Base-by-base conservation (phyloP, 768 basidiomycete genomes). In the Suillus ampliporus region DNA sequence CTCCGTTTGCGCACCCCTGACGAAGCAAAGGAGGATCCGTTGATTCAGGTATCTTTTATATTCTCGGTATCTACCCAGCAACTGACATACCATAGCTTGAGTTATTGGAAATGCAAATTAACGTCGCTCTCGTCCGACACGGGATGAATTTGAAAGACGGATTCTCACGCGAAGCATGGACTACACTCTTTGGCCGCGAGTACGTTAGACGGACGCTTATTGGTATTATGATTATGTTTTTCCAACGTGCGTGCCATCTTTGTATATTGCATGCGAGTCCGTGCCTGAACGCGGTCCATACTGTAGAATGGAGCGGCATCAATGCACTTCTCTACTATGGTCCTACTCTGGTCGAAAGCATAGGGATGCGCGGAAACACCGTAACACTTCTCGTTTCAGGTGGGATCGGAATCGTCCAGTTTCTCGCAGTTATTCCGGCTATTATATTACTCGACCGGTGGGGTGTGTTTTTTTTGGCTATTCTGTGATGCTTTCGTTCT, bases 241-340 rank as follows among this genome's bases (percentile, higher is more conserved):
- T 93, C 68, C 92, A 94, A 75, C 92, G 92, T 91, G 66, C 44
- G 87, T 75, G 52, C 3, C 26, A 50, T 52, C 8, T 44, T 43
- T 57, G 19, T 60, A 7, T 34, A 40, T 35, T 28, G 28, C 31
- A 46, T 35, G 17, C 37, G 53, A 51, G 35, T 15, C 31, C 26
- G 21, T n/a, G 50, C n/a, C 8, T 31, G 38, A 44, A 19, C 57
- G 52, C 37, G 61, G 13, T 63, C 17, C 3, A 2, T 13, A 19
- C 28, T 19, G 15, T 68, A 94, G 91, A 94, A 77, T 94, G 92
- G 92, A 89, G 87, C 62, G 92, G 92, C 2, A 94, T 94, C 65
- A 94, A 94, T 69, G 91, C 92, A 11, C 71, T 94, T 37, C 78
- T 94, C 9, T 94, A 94, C 68, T 94, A 92, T 67, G 92, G 91